A percentile compares a stretch with the other conserved stretches of the same genome.
These are phyloP conservation scores for Fusarium nematophilum DNA, from an alignment of 2,329 filamentous ascomycete genomes.

Conservation along the genomic window DNA sequence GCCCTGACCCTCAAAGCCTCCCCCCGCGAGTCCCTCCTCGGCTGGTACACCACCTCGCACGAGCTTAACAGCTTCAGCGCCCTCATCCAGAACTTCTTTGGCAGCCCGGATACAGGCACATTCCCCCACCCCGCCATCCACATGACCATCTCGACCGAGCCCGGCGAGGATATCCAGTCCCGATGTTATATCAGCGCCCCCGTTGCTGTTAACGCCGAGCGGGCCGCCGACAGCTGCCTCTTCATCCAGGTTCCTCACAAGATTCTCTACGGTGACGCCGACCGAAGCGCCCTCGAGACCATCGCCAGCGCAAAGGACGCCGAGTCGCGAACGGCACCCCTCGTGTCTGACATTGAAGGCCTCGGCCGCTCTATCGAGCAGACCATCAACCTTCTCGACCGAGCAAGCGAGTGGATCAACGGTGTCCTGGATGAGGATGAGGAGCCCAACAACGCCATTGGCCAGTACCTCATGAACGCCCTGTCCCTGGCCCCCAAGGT, in stretches of 20 bases:
- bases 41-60: constrained; percentile 97
- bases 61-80: constrained; percentile 99
- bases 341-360: constrained; percentile 90
- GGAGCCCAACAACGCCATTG: constrained; percentile 88
- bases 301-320: constrained; percentile 84
- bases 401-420: constrained; percentile 91
- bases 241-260: constrained; percentile 98
- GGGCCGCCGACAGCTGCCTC: constrained; percentile 93
- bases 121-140: constrained; percentile 98
- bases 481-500: constrained; percentile 96
- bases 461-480: constrained; percentile 94
- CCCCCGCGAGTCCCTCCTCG: constrained; percentile 92
- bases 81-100: constrained; percentile 98
- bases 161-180: constrained; percentile 89
- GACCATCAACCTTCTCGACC: constrained; percentile 88
- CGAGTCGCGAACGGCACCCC: constrained; percentile 77
- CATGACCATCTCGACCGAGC: constrained; percentile 90
- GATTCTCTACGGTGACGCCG: constrained; percentile 84
- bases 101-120: constrained; percentile 94
- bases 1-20: constrained; percentile 92
- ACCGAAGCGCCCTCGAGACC: constrained; percentile 77
- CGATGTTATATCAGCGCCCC: constrained; percentile 95
- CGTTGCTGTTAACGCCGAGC: constrained; percentile 93
- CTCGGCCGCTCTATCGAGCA: constrained; percentile 88
- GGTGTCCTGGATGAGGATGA: constrained; percentile 94